Evolutionary conservation across 2,329 filamentous ascomycete genomes (phyloP), one percentile per base, ranked within the genome.

Genomic region (Trichoderma lentiforme): DNA sequence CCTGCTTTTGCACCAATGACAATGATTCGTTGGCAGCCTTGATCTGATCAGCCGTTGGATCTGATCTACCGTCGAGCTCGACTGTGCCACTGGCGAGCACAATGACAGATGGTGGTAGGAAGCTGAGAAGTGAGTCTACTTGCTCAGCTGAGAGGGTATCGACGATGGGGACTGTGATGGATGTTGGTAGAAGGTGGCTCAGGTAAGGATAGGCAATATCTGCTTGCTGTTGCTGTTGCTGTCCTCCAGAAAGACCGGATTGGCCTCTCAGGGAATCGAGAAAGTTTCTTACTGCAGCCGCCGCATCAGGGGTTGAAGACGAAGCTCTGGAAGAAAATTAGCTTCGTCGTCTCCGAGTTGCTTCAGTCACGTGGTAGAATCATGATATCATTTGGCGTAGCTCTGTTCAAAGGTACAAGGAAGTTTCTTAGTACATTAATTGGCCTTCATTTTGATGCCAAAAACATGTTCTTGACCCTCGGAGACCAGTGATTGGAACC

Each of bases 261-360:
- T 85, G 85, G 72, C 89, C 88, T 78, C 91, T 89, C 74, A 98
- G 85, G 4, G 95, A 97, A 73, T 92, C 89, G 77, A 98, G 87
- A 81, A 99, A 95, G 82, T 95, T 95, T 79, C 94, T 92, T 75
- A 98, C 93, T 73, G 93, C 90, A 53, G 90, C 87, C 71, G 91
- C 91, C 77, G 94, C 91, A 83, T 97, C 92, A 73, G 87, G 84
- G 74, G 85, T 84, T 73, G 87, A 85, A 76, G 87, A 86, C 75
- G 86, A 83, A 77, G 86, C 88, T 84, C 91, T 93, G 82, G 75
- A 77, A 80, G 75, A 74, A 78, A 75, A 68, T 68, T 71, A 66
- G 66, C 71, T 56, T 64, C 62, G 71, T 72, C 60, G 21, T 66
- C 43, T 61, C 43, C 53, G 5, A 60, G 47, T 47, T n/a, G 24